Evolutionary conservation across 495 filamentous ascomycete genomes (phyloP).

Genomic region (Copromyces sp.): DNA sequence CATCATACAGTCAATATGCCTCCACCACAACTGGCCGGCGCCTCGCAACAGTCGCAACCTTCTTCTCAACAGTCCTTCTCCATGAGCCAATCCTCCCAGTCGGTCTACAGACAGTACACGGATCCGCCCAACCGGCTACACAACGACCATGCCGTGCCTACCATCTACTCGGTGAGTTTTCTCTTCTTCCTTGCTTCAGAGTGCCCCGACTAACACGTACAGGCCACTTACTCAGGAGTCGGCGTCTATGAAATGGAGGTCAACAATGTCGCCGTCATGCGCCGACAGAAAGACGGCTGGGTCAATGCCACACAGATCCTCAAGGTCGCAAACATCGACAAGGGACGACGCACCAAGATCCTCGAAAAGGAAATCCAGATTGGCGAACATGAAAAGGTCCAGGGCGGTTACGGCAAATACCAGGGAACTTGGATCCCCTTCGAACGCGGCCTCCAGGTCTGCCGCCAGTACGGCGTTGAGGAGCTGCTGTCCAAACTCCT

Average conservation of each 20-base stretch:
- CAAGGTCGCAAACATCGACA: conserved; percentile 93
- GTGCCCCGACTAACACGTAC: conserved; percentile 4
- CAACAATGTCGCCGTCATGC: conserved; percentile 85
- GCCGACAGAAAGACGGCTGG: conserved; percentile 81
- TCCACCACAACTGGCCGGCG: conserved; percentile 15
- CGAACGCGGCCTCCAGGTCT: conserved; percentile 81
- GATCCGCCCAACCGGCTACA: conserved; percentile 36
- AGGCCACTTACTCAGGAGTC: conserved; percentile 93
- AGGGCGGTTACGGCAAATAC: conserved; percentile 97
- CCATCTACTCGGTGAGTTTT: conserved; percentile 59
- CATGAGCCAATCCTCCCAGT: conserved; percentile 35
- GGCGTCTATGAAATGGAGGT: conserved; percentile 98
- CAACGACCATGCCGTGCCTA: conserved; percentile 50
- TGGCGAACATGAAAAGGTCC: conserved; percentile 95
- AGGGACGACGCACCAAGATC: conserved; percentile 93
- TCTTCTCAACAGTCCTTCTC: conserved; percentile 41
- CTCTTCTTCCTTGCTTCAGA: too few species aligned
- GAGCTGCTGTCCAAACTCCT: conserved; percentile 74
- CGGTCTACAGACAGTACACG: conserved; percentile 29
- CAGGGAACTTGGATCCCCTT: conserved; percentile 98
- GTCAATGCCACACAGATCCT: conserved; percentile 95
- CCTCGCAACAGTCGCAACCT: conserved; percentile 31
- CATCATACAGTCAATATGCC: conserved; percentile 7
- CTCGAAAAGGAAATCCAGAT: conserved; percentile 94
- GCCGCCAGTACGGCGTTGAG: conserved; percentile 86